Base-by-base conservation (phyloP, 345 rosid genomes). In the Populus deltoides region DNA sequence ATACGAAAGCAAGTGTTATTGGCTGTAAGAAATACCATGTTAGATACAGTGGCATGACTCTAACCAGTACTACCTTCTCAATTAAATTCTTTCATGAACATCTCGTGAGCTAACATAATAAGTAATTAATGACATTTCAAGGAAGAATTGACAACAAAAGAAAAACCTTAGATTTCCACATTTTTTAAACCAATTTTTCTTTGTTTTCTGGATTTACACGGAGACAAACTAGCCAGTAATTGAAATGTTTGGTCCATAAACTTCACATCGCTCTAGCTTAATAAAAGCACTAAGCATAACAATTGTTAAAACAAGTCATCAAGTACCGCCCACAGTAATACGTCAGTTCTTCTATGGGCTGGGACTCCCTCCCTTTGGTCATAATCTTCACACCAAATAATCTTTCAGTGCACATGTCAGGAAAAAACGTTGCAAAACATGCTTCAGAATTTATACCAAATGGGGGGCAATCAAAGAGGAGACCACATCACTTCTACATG, bases 1-100 rank as follows among this genome's bases (percentile, higher is more conserved):
- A 96, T 39, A 96, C 99, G 74, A 96, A 83, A 10, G 88, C 97
- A 76, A 96, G 87, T 18, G 99, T 96, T 84, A 96, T 91, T 49
- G 99, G 99, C 99, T 96, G 93, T 53, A 78, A 81, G 69, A 71
- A 81, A 81, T 73, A 82, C 39, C 73, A 45, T 3, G 57, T 71
- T 33, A 78, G 78, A 83, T 67, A 72, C 71, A 76, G 75, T 47
- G 20, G 69, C 20, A 69, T 38, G 63, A 38, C 47, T 38, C 38
- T 13, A 38, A 77, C 41, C 24, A 70, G 45, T 2, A 57, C 16
- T 25, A 73, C 22, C 63, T 57, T 59, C 76, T 57, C 51, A 15
- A 0, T 25, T 7, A 43, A 4, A 7, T 71, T 43, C 59, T 70
- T 53, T 22, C 18, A 71, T 47, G 25, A 10, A n/a, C 3, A 71